Conservation (phyloP, 192 early-diverging fungal genomes). For the Umbelopsis sp. region DNA sequence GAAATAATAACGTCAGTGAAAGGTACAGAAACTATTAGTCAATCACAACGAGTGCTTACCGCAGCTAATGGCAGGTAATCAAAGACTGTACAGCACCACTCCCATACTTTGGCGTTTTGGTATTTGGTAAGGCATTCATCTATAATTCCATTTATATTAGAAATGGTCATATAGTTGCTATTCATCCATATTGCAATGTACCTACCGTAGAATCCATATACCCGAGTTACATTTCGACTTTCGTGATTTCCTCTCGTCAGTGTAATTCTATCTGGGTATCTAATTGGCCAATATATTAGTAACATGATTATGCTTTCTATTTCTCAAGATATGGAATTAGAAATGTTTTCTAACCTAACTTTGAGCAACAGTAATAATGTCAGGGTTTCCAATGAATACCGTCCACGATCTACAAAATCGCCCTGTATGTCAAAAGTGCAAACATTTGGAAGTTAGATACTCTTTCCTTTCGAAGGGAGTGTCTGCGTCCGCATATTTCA, state of each 20-base stretch:
- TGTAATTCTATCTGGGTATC: constrained; percentile 96
- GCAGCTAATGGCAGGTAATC: constrained; percentile 91
- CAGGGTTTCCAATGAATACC: constrained; percentile 95
- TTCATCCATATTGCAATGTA: background rate
- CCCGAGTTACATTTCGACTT: constrained; percentile 93
- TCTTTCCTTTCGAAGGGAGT: no score
- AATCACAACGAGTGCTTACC: constrained; percentile 47
- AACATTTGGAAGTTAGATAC: background rate
- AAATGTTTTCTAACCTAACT: constrained; percentile 71
- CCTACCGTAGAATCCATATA: constrained; percentile 91
- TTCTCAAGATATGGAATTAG: background rate
- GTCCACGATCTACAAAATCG: constrained; percentile 98
- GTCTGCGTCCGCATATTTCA: no score
- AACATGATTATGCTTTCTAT: background rate
- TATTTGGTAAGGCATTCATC: constrained; percentile 93
- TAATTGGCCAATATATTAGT: constrained; percentile 23
- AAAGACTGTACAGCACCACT: constrained; percentile 92
- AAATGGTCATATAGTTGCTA: background rate
- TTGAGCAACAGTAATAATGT: constrained; percentile 88
- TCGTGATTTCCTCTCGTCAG: constrained; percentile 95
- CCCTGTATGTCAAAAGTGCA: constrained; percentile 52
- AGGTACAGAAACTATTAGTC: background rate
- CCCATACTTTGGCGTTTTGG: constrained; percentile 92
- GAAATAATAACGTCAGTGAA: background rate
- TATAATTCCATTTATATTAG: constrained; percentile 29